A percentile compares a stretch with the other conserved stretches of the same genome.
phyloP scores from a whole-genome alignment of 305 asterid species.

The Fraxinus ornus region DNA sequence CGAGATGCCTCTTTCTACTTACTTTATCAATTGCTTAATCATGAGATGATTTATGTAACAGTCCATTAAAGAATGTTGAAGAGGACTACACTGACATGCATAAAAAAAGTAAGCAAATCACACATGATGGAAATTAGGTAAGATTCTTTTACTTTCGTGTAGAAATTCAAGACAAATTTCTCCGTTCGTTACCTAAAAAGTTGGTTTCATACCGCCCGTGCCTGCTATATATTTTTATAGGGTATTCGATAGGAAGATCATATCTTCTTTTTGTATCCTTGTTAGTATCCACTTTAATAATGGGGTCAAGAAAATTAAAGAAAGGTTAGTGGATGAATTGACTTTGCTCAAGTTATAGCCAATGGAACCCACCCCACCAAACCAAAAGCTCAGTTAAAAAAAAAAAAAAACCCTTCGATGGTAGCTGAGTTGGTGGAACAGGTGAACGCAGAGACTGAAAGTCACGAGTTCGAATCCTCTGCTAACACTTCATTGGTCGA shows the following conservation, averaged over 20 bases:
- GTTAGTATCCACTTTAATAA: not conserved
- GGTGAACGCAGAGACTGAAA: too few species aligned
- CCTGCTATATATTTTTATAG: not conserved
- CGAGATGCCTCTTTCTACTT: not conserved
- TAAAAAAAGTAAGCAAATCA: not conserved
- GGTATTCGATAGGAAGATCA: not conserved
- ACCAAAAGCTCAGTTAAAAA: too few species aligned
- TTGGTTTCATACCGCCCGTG: not conserved
- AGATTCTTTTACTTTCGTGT: slow-evolving; percentile 8
- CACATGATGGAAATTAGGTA: slow-evolving; percentile 13
- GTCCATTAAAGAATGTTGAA: not conserved
- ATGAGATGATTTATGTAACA: not conserved
- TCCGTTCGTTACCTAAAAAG: not conserved
- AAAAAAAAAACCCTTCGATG: too few species aligned
- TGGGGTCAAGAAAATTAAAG: not conserved
- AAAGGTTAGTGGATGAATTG: not conserved
- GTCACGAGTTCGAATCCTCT: too few species aligned
- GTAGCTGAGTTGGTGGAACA: too few species aligned
- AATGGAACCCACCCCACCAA: too few species aligned
- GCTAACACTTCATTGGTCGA: too few species aligned
- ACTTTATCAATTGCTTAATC: not conserved
- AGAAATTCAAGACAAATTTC: slow-evolving; percentile 8
- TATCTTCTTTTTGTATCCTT: not conserved
- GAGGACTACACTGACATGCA: not conserved
- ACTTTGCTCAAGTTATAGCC: not conserved